These are phyloP conservation scores for Nothophytophthora sp. DNA, from an alignment of 352 stramenopile species.

Conservation along the genomic window DNA sequence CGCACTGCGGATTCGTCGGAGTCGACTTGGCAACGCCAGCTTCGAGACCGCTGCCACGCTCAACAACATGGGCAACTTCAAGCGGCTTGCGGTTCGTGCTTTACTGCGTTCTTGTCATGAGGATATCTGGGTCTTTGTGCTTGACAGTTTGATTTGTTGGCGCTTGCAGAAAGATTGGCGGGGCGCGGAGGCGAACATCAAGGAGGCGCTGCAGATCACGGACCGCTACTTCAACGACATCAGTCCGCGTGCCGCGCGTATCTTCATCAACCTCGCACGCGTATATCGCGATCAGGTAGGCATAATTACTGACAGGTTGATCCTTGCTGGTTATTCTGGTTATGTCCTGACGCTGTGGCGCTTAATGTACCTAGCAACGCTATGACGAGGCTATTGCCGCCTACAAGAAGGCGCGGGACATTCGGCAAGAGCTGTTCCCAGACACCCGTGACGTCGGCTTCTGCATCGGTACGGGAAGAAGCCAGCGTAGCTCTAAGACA, in stretches of 20 bases:
- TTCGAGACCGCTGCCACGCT: constrained; percentile 79
- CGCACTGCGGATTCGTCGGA: constrained; percentile 71
- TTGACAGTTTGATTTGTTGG: constrained; percentile 3
- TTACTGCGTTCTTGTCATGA: not conserved
- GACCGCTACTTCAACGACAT: constrained; percentile 79
- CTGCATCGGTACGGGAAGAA: constrained; percentile 53
- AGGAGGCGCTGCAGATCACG: constrained; percentile 77
- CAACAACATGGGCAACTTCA: constrained; percentile 87
- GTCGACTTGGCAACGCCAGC: constrained; percentile 70
- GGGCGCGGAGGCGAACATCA: constrained; percentile 70
- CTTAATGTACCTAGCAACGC: constrained; percentile 59
- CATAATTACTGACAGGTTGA: too few species aligned
- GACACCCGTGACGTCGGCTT: constrained; percentile 78
- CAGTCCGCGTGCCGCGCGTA: constrained; percentile 65
- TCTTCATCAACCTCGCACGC: constrained; percentile 77
- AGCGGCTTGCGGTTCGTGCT: constrained; percentile 60
- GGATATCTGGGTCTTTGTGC: not conserved
- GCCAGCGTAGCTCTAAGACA: too few species aligned
- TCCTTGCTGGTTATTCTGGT: too few species aligned
- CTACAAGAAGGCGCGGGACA: constrained; percentile 71
- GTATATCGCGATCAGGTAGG: constrained; percentile 79
- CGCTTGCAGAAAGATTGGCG: constrained; percentile 53
- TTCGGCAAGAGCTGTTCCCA: constrained; percentile 72
- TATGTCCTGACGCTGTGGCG: too few species aligned
- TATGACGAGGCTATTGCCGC: constrained; percentile 70